Base-by-base conservation (phyloP, 2,329 filamentous ascomycete species). In the Phialophora macrospora region DNA sequence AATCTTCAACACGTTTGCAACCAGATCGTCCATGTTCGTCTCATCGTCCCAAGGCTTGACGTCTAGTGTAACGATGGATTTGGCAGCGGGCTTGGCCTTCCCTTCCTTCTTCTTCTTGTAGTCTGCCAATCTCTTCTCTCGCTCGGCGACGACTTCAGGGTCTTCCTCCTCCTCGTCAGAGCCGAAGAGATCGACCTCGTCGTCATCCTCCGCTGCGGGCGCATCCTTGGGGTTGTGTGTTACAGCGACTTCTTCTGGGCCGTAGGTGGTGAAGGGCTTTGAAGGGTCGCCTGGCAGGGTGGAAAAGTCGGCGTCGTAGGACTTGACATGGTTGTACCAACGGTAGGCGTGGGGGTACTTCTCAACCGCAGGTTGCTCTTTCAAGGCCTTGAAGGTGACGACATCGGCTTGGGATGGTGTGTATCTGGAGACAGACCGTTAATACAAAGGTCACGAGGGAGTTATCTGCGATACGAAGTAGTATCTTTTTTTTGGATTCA, bases 31-130 rank as follows among this genome's bases (percentile, higher is more conserved):
- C 88, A 98, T 93, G 82, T 96, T 86, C 75, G 94, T 98, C 89
- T 97, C 93, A 75, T 97, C 93, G 82, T 97, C 95, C 94, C 95
- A 98, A 77, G 95, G 95, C 88, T 99, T 99, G 73, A 99, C 91
- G 76, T 98, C 94, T 73, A 99, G 76, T 72, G 93, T 98, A 76
- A 98, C 93, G 70, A 98, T 85, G 67, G 94, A 98, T 88, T 99
- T 99, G 79, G 95, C 95, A 70, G 89, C 89, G 73, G 88, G 85
- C 92, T 98, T 97, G 72, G 85, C 83, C 88, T 97, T 97, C 80
- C 86, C 86, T 73, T 90, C 92, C 90, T 97, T 97, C 91, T 98
- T 98, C 85, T 92, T 91, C 80, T 87, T 90, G 88, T 97, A 97
- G 80, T 94, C 94, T 68, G 88, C 93, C 73, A 99, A 86, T 79